Base-by-base conservation (phyloP, 805 yeast genomes). In the Ogataea angusta region DNA sequence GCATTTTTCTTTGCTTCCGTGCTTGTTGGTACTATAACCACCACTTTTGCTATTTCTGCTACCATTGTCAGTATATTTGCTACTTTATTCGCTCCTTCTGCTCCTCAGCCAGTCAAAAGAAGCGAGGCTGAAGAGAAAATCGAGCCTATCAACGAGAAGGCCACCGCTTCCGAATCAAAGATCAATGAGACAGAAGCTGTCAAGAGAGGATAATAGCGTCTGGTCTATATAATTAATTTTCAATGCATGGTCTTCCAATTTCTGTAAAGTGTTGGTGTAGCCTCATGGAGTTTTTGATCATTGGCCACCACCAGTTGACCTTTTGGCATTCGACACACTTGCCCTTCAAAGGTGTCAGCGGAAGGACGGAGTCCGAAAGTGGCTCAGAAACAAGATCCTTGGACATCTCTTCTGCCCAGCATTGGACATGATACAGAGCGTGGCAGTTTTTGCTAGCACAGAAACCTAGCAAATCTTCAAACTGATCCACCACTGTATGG, bases 1-100 rank as follows among this genome's bases (percentile, higher is more conserved):
- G 76, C 76, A 35, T 63, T 73, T 13, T 54, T 70, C 23, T 78
- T 75, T 52, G 64, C 75, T 19, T 63, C 69, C 12, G 60, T 66
- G 13, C 59, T 73, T 30, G 59, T 76, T 13, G 45, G 68, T 12
- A 40, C 62, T 2, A 61, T 75, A 35, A 64, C 77, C 5, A 34
- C 76, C 10, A 31, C 47, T 12, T 66, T 78, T 51, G 76, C 75
- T 3, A 6, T 66, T 1, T 58, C 70, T 55, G 71, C 75, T 38
- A 43, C 62, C 14, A n/a, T 59, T 5, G 39, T 56, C n/a, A 53
- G 49, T n/a, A 21, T 55, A 10, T 36, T 56, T n/a, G 47, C 47
- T 15, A 41, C 26, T 23, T 19, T 47, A 15, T 27, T 45, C 16
- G 16, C 44, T 6, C 22, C 46, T 21, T 38, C 50, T 6, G 26